These are phyloP conservation scores for Macrocybe gigantea DNA, from an alignment of 768 basidiomycete genomes.

Conservation along the genomic window DNA sequence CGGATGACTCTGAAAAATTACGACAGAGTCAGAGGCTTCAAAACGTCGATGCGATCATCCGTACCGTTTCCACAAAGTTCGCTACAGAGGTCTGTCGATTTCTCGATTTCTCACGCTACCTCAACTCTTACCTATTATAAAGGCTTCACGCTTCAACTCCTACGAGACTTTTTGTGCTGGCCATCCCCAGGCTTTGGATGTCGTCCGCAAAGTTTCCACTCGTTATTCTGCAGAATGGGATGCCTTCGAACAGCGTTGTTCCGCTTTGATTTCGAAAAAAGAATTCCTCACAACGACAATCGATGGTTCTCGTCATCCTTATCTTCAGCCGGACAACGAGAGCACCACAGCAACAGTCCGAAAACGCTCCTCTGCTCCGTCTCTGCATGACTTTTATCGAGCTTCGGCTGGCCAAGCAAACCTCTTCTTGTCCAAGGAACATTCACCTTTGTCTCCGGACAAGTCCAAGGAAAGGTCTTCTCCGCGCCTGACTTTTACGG, in stretches of 20 bases:
- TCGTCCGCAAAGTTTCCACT: constrained; percentile 61
- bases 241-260: constrained; percentile 76
- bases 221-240: constrained; percentile 75
- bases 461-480: constrained; percentile 21
- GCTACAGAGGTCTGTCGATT: constrained; percentile 42
- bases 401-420: constrained; percentile 27
- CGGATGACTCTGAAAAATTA: constrained; percentile 8
- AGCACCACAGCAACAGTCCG: too few species aligned
- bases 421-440: constrained; percentile 26
- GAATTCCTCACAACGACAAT: constrained; percentile 16
- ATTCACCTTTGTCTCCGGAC: constrained; percentile 12
- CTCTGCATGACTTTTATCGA: constrained; percentile 7
- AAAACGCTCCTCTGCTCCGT: constrained; percentile 4
- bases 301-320: constrained; percentile 15
- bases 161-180: constrained; percentile 88
- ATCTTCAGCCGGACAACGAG: constrained; percentile 13
- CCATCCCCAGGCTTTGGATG: constrained; percentile 75
- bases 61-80: constrained; percentile 50
- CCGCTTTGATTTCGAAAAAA: constrained; percentile 40
- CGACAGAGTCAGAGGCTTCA: constrained; percentile 15
- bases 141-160: constrained; percentile 70
- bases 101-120: constrained; percentile 1
- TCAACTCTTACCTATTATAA: constrained; percentile 2
- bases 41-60: constrained; percentile 40
- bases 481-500: constrained; percentile 58